Percentiles rank a stretch among this genome's conserved stretches.
phyloP scores from a whole-genome alignment of 1,284 basidiomycete species.

The Hemileia vastatrix region DNA sequence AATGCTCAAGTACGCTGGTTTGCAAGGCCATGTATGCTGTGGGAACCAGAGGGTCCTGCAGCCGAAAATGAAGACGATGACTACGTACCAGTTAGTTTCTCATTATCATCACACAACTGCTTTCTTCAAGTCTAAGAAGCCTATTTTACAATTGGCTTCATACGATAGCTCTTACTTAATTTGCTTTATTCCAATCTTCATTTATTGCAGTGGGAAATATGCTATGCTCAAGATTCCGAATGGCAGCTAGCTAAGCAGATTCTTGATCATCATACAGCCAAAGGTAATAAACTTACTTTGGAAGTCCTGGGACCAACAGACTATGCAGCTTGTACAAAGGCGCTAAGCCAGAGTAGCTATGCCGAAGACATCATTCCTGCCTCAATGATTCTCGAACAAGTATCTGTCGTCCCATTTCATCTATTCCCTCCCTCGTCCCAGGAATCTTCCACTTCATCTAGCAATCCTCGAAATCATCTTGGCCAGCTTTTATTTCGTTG shows the following conservation, averaged over 20 bases:
- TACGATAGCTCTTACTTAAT: no score
- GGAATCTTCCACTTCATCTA: background rate
- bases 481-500: background rate
- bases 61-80: background rate
- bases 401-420: background rate
- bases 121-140: no score
- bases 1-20: constrained; percentile 7
- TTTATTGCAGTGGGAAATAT: background rate
- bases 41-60: background rate
- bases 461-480: no score
- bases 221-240: constrained; percentile 4
- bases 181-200: no score
- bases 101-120: no score
- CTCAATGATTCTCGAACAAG: background rate
- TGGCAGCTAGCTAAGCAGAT: constrained; percentile 2
- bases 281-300: background rate
- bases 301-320: background rate
- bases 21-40: background rate
- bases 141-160: no score
- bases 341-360: background rate
- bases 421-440: background rate
- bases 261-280: background rate
- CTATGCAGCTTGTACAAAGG: background rate
- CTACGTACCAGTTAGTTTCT: background rate
- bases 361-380: background rate